Percentiles rank a stretch among this genome's conserved stretches.
Evolutionary conservation across 139 green algal species (phyloP).

Genomic region (Zygnema circumcarinatum): DNA sequence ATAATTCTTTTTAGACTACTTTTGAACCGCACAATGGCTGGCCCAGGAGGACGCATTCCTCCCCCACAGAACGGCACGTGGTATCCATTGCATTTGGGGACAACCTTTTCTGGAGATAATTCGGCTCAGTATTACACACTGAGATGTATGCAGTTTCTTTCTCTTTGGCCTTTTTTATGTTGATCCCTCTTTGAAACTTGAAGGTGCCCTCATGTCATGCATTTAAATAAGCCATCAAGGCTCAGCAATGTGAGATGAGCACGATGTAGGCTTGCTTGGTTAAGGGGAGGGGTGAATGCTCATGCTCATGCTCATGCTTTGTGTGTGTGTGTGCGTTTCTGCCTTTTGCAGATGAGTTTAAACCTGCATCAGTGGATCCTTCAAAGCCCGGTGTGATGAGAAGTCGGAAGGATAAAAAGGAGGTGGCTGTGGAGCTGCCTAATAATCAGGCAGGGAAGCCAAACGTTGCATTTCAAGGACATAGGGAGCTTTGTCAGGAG

Average conservation of each 20-base stretch:
- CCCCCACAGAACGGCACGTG: neutral
- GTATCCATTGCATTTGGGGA: slow-evolving; percentile 24
- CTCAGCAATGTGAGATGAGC: too few species aligned
- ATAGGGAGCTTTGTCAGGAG: slow-evolving; percentile 30
- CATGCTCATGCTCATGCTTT: neutral
- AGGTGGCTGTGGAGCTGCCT: slow-evolving; percentile 27
- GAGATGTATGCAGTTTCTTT: neutral
- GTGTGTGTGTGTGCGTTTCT: too few species aligned
- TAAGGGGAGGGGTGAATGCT: neutral
- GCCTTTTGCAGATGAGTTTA: slow-evolving; percentile 40
- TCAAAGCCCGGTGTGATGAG: slow-evolving; percentile 28
- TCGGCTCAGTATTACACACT: slow-evolving; percentile 16
- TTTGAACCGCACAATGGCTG: neutral
- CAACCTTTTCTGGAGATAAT: slow-evolving; percentile 1
- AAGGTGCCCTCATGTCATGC: neutral
- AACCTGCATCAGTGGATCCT: slow-evolving; percentile 33
- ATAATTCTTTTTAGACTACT: neutral
- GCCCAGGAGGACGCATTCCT: neutral
- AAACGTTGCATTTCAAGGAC: slow-evolving; percentile 32
- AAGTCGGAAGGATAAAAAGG: slow-evolving; percentile 32
- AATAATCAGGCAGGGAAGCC: slow-evolving; percentile 51
- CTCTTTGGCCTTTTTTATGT: neutral
- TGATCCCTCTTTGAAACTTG: neutral
- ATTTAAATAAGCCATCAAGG: neutral
- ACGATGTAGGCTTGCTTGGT: neutral